phyloP scores from a whole-genome alignment of 768 basidiomycete species.

The Tephrocybe sp. region DNA sequence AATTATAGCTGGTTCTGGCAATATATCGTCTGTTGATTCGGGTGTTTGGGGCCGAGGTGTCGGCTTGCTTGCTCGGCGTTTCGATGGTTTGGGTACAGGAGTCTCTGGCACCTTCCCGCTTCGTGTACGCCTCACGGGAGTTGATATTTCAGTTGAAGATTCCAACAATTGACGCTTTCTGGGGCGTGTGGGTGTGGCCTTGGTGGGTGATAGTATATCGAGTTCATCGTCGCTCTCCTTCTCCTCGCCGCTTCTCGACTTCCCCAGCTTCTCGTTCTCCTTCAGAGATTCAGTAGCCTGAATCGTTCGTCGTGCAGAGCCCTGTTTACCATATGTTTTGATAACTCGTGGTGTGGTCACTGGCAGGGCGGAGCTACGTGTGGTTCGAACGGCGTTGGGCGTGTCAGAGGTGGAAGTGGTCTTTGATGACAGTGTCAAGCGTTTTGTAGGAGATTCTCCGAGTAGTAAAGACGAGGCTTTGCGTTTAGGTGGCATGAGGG shows the following conservation, averaged over 20 bases:
- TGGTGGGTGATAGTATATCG: slow-evolving; percentile 21
- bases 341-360: slow-evolving; percentile 6
- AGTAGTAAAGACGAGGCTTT: slow-evolving; percentile 31
- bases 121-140: neutral
- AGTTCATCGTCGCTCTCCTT: slow-evolving; percentile 24
- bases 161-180: neutral
- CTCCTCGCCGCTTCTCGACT: neutral
- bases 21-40: neutral
- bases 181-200: neutral
- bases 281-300: slow-evolving; percentile 2
- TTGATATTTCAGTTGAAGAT: neutral
- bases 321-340: slow-evolving; percentile 13
- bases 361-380: slow-evolving; percentile 6
- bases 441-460: slow-evolving; percentile 30
- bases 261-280: slow-evolving; percentile 6
- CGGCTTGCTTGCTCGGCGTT: neutral
- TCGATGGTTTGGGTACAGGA: slow-evolving; percentile 1
- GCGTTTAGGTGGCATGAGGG: slow-evolving; percentile 44
- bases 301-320: neutral
- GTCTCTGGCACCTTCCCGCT: slow-evolving; percentile 5
- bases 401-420: neutral
- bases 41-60: neutral
- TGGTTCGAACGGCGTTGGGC: neutral
- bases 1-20: neutral
- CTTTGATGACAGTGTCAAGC: slow-evolving; percentile 26